Evolutionary conservation across 2,329 filamentous ascomycete species (phyloP), one percentile per base, ranked within the genome.

Genomic region (Madurella mycetomatis): DNA sequence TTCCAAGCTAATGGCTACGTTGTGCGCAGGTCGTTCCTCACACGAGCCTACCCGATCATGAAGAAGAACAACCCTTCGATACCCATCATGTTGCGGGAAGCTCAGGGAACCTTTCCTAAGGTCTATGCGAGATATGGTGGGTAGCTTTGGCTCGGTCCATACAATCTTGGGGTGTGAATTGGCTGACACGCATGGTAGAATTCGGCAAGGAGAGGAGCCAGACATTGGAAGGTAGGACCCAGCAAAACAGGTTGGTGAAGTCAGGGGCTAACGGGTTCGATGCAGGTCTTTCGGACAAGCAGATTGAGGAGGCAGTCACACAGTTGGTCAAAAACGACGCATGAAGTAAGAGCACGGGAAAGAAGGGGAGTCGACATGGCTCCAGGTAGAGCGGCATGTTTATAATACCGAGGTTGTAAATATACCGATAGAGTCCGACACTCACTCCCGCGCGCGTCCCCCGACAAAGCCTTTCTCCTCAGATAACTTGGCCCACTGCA

Each of bases 51-150:
- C 74, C 94, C 94, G 45, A 94, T 89, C 57, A 97, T 99, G 92
- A 99, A 99, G 85, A 95, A 95, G 81, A 89, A 92, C 81, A 99
- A 99, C 78, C 94, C 94, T 54, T 79, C 88, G 73, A 92, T 83
- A 47, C 94, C 94, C 51, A 97, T 99, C 74, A 79, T 99, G 79
- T 85, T 99, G 68, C 89, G 94, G 69, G 94, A 97, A 79, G 94
- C 92, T 50, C 77, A 83, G 64, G 90, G 89, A 67, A 90, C 89
- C 51, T 77, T 88, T 70, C 92, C 94, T 61, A 87, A 84, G 72
- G 84, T 99, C 60, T 97, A 87, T 73, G 92, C 92, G 64, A 82
- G 94, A 85, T 99, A 95, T 71, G 92, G 90, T 95, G 73, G 67
- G 84, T 59, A 12, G 46, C 31, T 25, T 17, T 17, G 5, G 18